A percentile compares a stretch with the other conserved stretches of the same genome.
Conservation (phyloP, 108 stramenopile genomes). For the Cyclotella atomus region DNA sequence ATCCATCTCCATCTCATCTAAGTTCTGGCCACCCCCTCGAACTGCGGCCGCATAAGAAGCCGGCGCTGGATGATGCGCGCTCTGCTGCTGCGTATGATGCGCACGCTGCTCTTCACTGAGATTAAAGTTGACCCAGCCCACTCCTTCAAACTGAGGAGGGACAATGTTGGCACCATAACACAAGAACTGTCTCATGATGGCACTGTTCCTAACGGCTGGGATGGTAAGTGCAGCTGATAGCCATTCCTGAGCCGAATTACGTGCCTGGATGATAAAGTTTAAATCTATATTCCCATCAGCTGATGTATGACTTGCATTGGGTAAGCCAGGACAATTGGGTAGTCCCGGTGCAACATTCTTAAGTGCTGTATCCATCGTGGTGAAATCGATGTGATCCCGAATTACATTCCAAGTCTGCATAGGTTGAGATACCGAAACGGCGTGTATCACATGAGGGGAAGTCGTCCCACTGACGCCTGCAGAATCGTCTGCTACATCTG, state of each 20-base stretch:
- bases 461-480: not conserved
- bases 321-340: slow-evolving; percentile 53
- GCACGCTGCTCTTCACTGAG: slow-evolving; percentile 16
- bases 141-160: slow-evolving; percentile 81
- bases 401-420: slow-evolving; percentile 87
- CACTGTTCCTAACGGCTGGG: slow-evolving; percentile 65
- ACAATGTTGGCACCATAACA: slow-evolving; percentile 82
- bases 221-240: slow-evolving; percentile 60
- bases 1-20: slow-evolving; percentile 90
- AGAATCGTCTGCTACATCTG: not conserved
- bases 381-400: slow-evolving; percentile 82
- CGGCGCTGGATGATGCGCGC: not conserved
- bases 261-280: slow-evolving; percentile 47
- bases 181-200: slow-evolving; percentile 73
- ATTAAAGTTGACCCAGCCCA: slow-evolving; percentile 74
- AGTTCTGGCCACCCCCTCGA: not conserved
- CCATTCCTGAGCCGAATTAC: slow-evolving; percentile 77
- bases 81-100: slow-evolving; percentile 10
- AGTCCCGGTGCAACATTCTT: slow-evolving; percentile 34
- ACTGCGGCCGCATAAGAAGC: slow-evolving; percentile 6
- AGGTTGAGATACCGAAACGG: slow-evolving; percentile 80
- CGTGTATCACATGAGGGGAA: slow-evolving; percentile 62
- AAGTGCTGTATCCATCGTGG: slow-evolving; percentile 57
- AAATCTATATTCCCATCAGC: slow-evolving; percentile 24
- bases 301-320: not conserved